Conservation (phyloP, 768 basidiomycete genomes). For the Jaapia argillacea region DNA sequence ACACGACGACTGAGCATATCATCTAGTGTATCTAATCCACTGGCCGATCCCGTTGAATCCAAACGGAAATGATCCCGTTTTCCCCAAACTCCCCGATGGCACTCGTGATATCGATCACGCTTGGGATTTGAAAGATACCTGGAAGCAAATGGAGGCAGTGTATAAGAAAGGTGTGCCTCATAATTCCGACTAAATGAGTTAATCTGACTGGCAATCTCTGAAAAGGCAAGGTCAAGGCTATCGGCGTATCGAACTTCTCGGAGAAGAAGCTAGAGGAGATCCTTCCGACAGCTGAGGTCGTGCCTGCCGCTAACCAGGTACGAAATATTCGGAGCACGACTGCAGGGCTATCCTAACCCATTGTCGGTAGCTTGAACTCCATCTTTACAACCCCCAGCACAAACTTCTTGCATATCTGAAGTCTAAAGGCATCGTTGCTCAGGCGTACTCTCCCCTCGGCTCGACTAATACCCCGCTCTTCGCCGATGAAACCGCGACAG, state of each 20-base stretch:
- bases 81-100: conserved; percentile 53
- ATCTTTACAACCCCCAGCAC: conserved; percentile 69
- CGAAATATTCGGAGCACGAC: no score
- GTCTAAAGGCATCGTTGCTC: conserved; percentile 55
- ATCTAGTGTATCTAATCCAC: conserved; percentile 56
- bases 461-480: conserved; percentile 59
- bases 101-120: conserved; percentile 56
- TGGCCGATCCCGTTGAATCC: conserved; percentile 77
- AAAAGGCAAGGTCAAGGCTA: conserved; percentile 54
- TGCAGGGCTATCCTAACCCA: no score
- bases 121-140: conserved; percentile 65
- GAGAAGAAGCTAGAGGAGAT: conserved; percentile 60
- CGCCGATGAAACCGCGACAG: conserved; percentile 44
- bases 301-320: conserved; percentile 72
- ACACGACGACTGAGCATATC: not conserved
- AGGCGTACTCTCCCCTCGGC: conserved; percentile 79
- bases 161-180: conserved; percentile 42
- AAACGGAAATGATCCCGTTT: conserved; percentile 49
- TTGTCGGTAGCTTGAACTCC: conserved; percentile 70
- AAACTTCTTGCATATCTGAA: conserved; percentile 52
- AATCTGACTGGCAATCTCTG: no score
- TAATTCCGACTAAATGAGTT: not conserved
- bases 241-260: conserved; percentile 75
- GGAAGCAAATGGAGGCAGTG: conserved; percentile 76
- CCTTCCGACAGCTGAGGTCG: conserved; percentile 51